phyloP scores from a whole-genome alignment of 2,329 filamentous ascomycete species.

The Colletotrichum aenigma region DNA sequence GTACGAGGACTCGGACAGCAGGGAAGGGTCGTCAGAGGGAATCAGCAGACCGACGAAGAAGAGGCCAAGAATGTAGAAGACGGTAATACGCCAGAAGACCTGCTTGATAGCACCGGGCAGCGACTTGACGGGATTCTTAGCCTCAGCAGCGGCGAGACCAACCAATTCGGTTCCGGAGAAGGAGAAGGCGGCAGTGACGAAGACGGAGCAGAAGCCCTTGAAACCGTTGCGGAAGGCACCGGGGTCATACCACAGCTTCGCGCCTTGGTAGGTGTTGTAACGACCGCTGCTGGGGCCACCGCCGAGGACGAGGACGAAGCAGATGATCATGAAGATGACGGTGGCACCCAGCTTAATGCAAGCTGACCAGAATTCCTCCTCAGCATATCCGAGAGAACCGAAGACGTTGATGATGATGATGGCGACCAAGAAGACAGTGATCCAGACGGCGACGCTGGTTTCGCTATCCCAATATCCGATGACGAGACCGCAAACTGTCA shows the following conservation, averaged over 20 bases:
- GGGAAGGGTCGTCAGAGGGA: constrained; percentile 43
- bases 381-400: constrained; percentile 56
- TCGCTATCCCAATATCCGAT: constrained; percentile 55
- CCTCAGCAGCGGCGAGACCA: constrained; percentile 73
- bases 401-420: constrained; percentile 59
- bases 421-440: constrained; percentile 53
- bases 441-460: constrained; percentile 54
- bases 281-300: constrained; percentile 53
- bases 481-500: constrained; percentile 55
- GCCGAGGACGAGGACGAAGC: constrained; percentile 60
- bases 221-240: constrained; percentile 71
- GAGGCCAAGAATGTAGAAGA: constrained; percentile 54
- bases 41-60: constrained; percentile 52
- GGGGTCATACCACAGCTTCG: constrained; percentile 44
- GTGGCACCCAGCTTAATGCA: constrained; percentile 61
- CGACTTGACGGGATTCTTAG: constrained; percentile 69
- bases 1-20: constrained; percentile 49
- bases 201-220: constrained; percentile 71
- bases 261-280: constrained; percentile 47
- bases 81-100: constrained; percentile 58
- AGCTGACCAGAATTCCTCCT: constrained; percentile 62
- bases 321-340: constrained; percentile 66
- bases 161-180: constrained; percentile 73
- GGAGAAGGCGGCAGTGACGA: constrained; percentile 73
- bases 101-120: constrained; percentile 83